Evolutionary conservation across 2,329 filamentous ascomycete genomes (phyloP).

Genomic region (Pleoardoris graminearum): DNA sequence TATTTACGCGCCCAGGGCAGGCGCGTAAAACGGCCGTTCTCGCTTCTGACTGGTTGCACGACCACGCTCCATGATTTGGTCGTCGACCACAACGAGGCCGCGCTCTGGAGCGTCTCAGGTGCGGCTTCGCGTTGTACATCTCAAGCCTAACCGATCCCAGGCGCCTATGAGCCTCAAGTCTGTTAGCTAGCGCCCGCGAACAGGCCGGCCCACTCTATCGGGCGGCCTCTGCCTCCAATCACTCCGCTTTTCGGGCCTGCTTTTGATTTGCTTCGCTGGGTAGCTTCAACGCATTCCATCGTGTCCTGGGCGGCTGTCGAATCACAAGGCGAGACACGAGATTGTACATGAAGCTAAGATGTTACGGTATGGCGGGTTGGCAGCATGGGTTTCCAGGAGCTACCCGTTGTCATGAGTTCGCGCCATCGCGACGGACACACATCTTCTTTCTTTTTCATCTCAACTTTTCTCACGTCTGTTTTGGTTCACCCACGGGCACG

Average conservation of each 20-base stretch:
- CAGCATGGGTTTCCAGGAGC: constrained; percentile 23
- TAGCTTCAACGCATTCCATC: constrained; percentile 27
- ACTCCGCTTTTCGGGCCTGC: constrained; percentile 23
- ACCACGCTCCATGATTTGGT: constrained; percentile 24
- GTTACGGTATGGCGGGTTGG: constrained; percentile 32
- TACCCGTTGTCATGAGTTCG: constrained; percentile 30
- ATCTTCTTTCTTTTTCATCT: constrained; percentile 20
- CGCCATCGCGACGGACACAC: constrained; percentile 26
- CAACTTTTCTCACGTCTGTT: constrained; percentile 11
- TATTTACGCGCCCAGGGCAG: constrained; percentile 28
- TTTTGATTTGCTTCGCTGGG: constrained; percentile 30
- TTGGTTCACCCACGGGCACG: constrained; percentile 16
- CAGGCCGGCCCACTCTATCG: constrained; percentile 26
- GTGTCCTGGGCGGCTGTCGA: constrained; percentile 29
- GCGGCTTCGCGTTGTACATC: constrained; percentile 39
- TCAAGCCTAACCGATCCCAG: constrained; percentile 41
- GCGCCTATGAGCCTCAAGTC: constrained; percentile 41
- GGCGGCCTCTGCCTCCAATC: constrained; percentile 38
- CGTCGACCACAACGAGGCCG: constrained; percentile 34
- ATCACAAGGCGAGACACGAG: constrained; percentile 24
- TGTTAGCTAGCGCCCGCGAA: constrained; percentile 39
- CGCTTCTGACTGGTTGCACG: constrained; percentile 32
- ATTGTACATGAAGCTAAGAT: constrained; percentile 28
- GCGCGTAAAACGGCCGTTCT: constrained; percentile 29
- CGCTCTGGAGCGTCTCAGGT: constrained; percentile 43